phyloP scores from a whole-genome alignment of 441 rosid species.

The Cnidoscolus chayamansa region DNA sequence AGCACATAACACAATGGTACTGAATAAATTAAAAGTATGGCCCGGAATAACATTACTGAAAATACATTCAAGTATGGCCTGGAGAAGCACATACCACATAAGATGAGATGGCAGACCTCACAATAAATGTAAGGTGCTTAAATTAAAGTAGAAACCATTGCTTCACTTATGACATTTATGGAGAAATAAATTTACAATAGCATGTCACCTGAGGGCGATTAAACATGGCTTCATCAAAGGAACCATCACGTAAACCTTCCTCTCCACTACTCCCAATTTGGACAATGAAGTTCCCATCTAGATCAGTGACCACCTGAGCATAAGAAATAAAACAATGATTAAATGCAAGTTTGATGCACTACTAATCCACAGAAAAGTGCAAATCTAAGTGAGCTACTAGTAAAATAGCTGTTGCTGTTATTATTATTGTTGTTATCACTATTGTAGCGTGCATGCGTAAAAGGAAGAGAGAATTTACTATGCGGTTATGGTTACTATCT shows the following conservation, averaged over 20 bases:
- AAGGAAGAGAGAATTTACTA: slow-evolving; percentile 45
- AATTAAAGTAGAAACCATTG: neutral
- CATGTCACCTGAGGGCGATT: slow-evolving; percentile 75
- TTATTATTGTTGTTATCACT: neutral
- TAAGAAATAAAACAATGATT: slow-evolving; percentile 16
- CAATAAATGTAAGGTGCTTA: neutral
- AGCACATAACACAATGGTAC: no score
- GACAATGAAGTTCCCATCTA: slow-evolving; percentile 75
- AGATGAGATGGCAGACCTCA: slow-evolving; percentile 5
- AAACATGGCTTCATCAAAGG: slow-evolving; percentile 78
- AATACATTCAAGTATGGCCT: neutral
- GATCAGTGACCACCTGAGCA: slow-evolving; percentile 80
- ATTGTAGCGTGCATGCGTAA: neutral
- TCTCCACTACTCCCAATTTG: slow-evolving; percentile 88
- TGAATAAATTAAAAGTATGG: no score
- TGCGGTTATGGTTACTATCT: slow-evolving; percentile 95
- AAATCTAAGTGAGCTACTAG: neutral
- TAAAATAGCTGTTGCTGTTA: neutral
- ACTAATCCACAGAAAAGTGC: neutral
- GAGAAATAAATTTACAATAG: slow-evolving; percentile 1
- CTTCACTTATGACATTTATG: neutral
- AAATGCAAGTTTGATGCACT: neutral
- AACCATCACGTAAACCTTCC: slow-evolving; percentile 80
- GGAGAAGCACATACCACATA: neutral
- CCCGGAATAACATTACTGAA: neutral